Conservation (phyloP, 495 filamentous ascomycete genomes). For the Aspergillus sclerotiicarbonarius region DNA sequence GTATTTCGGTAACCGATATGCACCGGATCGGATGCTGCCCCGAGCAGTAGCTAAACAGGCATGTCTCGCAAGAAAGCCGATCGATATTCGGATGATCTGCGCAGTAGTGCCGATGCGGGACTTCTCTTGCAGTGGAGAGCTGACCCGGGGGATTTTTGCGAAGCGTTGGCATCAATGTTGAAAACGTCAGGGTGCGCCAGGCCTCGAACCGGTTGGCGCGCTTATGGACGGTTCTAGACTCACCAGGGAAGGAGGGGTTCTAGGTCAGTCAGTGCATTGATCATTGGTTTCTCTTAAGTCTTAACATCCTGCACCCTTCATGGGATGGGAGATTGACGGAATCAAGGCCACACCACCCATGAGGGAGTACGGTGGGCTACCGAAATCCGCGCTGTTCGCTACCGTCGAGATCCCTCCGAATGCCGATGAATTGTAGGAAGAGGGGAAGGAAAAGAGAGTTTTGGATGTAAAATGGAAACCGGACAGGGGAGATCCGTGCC, state of each 20-base stretch:
- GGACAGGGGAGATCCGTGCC: neutral
- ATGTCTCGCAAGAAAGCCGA: neutral
- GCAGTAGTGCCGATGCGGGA: neutral
- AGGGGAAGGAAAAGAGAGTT: conserved; percentile 1
- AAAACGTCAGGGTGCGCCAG: neutral
- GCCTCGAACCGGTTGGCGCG: neutral
- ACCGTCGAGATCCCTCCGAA: too few species aligned
- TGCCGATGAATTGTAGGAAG: neutral
- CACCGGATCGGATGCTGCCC: too few species aligned
- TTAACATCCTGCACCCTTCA: too few species aligned
- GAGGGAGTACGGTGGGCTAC: too few species aligned
- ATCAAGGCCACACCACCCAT: too few species aligned
- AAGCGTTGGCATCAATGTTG: neutral
- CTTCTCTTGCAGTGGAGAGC: neutral
- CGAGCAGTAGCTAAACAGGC: too few species aligned
- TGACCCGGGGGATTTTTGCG: neutral
- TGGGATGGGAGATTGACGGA: too few species aligned
- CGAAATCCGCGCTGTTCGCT: too few species aligned
- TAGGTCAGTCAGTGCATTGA: too few species aligned
- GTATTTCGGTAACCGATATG: too few species aligned
- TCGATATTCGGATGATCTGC: conserved; percentile 14
- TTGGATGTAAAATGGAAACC: neutral
- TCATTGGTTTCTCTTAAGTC: too few species aligned
- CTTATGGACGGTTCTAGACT: neutral
- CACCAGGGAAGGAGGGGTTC: too few species aligned